phyloP scores from a whole-genome alignment of 352 stramenopile genomes.

The Pythium dissotocum region DNA sequence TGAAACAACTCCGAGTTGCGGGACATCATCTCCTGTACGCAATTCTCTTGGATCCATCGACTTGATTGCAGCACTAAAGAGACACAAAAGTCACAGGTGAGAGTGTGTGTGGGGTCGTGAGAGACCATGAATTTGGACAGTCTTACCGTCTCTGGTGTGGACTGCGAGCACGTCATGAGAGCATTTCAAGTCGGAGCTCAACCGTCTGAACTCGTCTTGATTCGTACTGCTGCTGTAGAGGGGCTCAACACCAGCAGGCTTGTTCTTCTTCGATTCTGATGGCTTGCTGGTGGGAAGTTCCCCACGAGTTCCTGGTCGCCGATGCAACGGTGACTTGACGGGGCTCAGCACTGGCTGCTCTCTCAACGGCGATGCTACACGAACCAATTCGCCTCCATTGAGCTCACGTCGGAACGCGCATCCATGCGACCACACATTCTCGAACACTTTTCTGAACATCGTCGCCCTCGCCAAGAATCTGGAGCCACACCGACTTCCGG shows the following conservation, averaged over 20 bases:
- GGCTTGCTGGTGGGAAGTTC: background rate
- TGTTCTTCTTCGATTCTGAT: background rate
- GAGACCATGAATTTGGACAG: background rate
- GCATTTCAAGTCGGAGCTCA: constrained; percentile 2
- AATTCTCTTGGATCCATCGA: constrained; percentile 54
- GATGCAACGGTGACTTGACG: background rate
- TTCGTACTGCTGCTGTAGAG: background rate
- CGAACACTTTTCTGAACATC: constrained; percentile 24
- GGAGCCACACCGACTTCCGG: background rate
- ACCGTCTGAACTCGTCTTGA: constrained; percentile 1
- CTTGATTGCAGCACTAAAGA: constrained; percentile 20
- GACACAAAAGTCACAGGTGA: background rate
- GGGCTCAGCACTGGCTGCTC: background rate
- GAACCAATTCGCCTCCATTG: background rate
- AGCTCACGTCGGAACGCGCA: constrained; percentile 18
- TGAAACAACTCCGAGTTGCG: constrained; percentile 18
- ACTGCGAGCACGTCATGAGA: background rate
- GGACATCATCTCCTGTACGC: constrained; percentile 40
- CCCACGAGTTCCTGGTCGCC: background rate
- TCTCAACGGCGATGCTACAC: background rate
- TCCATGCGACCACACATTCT: constrained; percentile 28
- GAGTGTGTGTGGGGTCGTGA: background rate
- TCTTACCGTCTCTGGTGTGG: background rate
- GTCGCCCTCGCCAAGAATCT: background rate
- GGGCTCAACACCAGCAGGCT: background rate